Conservation (phyloP, 2,329 filamentous ascomycete species). For the Xylaria hypoxylon region DNA sequence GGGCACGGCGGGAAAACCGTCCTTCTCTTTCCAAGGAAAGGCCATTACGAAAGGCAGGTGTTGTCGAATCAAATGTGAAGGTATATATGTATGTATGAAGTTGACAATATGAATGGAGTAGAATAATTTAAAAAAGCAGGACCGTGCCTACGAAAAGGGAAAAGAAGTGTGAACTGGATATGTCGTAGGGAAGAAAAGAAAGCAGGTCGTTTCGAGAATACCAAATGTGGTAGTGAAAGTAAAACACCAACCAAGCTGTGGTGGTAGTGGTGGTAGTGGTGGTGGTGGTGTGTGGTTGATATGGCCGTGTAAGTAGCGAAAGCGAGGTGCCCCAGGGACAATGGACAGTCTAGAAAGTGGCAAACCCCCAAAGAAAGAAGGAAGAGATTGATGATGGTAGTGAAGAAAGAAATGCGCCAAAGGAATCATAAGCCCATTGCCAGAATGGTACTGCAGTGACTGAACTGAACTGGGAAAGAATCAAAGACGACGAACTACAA, state of each 20-base stretch:
- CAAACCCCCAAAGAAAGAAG: constrained; percentile 27
- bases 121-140: constrained; percentile 9
- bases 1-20: constrained; percentile 41
- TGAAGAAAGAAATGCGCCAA: constrained; percentile 40
- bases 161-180: constrained; percentile 1
- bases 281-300: constrained; percentile 6
- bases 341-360: constrained; percentile 27
- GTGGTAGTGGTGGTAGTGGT: constrained; percentile 3
- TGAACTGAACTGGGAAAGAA: constrained; percentile 15
- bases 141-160: constrained; percentile 16
- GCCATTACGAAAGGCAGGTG: constrained; percentile 38
- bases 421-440: constrained; percentile 37
- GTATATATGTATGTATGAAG: too few relatives aligned
- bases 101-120: constrained; percentile 5
- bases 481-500: constrained; percentile 29
- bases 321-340: constrained; percentile 23
- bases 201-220: not conserved
- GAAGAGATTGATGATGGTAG: constrained; percentile 23
- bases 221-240: constrained; percentile 9
- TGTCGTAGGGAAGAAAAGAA: constrained; percentile 7
- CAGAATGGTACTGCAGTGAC: constrained; percentile 31
- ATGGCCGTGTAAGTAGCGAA: constrained; percentile 26
- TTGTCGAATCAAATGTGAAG: constrained; percentile 24
- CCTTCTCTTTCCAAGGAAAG: constrained; percentile 40
- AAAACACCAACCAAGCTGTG: constrained; percentile 13